phyloP scores from a whole-genome alignment of 2,329 filamentous ascomycete genomes.

The Neonectria coccinea region DNA sequence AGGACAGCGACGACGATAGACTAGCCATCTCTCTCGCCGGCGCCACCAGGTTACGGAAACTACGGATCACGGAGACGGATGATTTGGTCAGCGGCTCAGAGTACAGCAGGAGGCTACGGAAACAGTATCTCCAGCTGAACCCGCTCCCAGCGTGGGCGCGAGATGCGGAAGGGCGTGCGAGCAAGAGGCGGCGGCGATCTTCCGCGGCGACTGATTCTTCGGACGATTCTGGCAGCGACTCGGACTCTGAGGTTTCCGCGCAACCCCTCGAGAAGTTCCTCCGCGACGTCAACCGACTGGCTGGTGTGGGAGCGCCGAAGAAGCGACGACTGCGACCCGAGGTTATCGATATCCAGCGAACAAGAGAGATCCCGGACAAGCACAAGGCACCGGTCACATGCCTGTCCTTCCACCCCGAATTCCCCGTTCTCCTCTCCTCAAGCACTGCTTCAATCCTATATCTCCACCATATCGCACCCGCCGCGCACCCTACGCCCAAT shows the following conservation, averaged over 20 bases:
- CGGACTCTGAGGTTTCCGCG: constrained; percentile 71
- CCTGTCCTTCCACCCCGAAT: constrained; percentile 88
- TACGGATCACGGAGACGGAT: constrained; percentile 83
- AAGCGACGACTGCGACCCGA: constrained; percentile 84
- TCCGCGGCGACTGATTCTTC: constrained; percentile 64
- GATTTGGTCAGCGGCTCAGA: constrained; percentile 89
- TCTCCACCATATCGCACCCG: constrained; percentile 87
- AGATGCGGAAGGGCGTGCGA: constrained; percentile 61
- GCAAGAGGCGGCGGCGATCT: constrained; percentile 64
- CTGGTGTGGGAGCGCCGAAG: constrained; percentile 64
- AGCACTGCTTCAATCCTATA: constrained; percentile 87
- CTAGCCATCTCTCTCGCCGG: constrained; percentile 84
- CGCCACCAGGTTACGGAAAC: constrained; percentile 81
- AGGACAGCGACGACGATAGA: constrained; percentile 95
- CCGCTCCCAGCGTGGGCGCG: constrained; percentile 71
- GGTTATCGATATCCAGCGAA: constrained; percentile 88
- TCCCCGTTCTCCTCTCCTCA: constrained; percentile 89
- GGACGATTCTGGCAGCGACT: constrained; percentile 67
- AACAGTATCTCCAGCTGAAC: constrained; percentile 76
- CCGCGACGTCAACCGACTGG: constrained; percentile 77
- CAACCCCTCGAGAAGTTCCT: constrained; percentile 85
- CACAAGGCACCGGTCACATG: constrained; percentile 85
- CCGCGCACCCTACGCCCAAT: constrained; percentile 81
- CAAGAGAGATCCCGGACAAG: constrained; percentile 83
- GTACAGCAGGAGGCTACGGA: constrained; percentile 82